These are phyloP conservation scores for Cladosporium sp. DNA, from an alignment of 2,329 filamentous ascomycete genomes.

Conservation along the genomic window DNA sequence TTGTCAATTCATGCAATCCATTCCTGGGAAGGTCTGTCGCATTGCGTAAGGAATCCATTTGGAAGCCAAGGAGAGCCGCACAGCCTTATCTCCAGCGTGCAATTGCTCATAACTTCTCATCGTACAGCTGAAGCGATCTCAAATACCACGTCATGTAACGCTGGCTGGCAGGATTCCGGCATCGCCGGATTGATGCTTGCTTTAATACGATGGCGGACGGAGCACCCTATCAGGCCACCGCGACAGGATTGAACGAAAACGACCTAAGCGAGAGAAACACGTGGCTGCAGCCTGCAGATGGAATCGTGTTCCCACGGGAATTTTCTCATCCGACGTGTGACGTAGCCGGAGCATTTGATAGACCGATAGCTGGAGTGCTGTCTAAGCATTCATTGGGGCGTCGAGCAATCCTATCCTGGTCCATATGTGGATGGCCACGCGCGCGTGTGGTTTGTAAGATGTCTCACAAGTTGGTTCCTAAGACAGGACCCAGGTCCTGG, in stretches of 20 bases:
- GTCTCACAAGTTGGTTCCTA: neutral
- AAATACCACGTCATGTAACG: conserved; percentile 1
- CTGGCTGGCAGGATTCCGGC: conserved; percentile 4
- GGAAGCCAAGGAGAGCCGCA: neutral
- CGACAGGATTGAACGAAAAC: neutral
- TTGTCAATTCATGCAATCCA: too few relatives aligned
- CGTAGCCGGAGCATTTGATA: neutral
- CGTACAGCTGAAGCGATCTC: neutral
- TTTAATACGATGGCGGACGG: neutral
- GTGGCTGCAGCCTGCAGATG: conserved; percentile 1
- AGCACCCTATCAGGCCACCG: conserved; percentile 3
- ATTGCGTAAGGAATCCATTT: neutral
- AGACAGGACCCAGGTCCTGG: neutral
- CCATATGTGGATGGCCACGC: neutral
- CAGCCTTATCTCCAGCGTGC: neutral
- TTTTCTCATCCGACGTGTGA: neutral
- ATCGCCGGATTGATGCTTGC: neutral
- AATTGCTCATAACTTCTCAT: neutral
- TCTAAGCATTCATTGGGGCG: neutral
- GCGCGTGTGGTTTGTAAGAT: neutral
- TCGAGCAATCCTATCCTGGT: neutral
- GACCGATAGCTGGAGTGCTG: neutral
- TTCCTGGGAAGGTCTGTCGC: too few relatives aligned
- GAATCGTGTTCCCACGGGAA: neutral
- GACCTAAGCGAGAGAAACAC: conserved; percentile 2